Conservation (phyloP, 1,139 yeast species). For the Saccharomyces pastorianus region DNA sequence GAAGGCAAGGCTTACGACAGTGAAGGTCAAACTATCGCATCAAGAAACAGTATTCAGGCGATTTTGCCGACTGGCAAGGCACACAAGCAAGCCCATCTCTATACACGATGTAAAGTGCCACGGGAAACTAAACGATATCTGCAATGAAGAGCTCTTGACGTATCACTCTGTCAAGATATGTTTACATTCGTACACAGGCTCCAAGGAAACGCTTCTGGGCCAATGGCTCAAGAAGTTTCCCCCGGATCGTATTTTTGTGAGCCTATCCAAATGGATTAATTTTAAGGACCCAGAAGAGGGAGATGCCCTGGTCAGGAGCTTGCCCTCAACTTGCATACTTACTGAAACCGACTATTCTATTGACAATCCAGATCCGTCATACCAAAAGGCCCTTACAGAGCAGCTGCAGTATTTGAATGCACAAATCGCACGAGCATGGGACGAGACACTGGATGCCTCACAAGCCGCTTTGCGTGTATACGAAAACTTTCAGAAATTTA, state of each 20-base stretch:
- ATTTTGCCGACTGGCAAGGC: constrained; percentile 50
- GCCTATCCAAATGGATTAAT: constrained; percentile 58
- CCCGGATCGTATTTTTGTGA: constrained; percentile 37
- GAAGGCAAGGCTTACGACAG: constrained; percentile 33
- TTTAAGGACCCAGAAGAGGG: constrained; percentile 29
- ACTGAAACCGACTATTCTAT: constrained; percentile 46
- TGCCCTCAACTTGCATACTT: constrained; percentile 38
- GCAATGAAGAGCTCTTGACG: constrained; percentile 25
- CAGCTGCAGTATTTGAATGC: constrained; percentile 4
- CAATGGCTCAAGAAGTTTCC: constrained; percentile 40
- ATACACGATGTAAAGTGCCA: constrained; percentile 81
- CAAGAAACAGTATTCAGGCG: constrained; percentile 46
- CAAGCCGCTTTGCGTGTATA: neutral
- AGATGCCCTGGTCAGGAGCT: constrained; percentile 25
- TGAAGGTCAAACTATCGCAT: constrained; percentile 53
- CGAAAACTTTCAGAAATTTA: neutral
- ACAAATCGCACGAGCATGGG: neutral
- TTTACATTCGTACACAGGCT: constrained; percentile 83
- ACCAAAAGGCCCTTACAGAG: constrained; percentile 2
- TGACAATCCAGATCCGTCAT: constrained; percentile 9
- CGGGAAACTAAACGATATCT: constrained; percentile 46
- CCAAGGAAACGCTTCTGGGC: constrained; percentile 49
- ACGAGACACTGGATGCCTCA: neutral
- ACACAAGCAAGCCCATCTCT: constrained; percentile 48
- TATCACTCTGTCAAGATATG: constrained; percentile 36